phyloP scores from a whole-genome alignment of 2,329 filamentous ascomycete species.

The Tolypocladium amazonense region DNA sequence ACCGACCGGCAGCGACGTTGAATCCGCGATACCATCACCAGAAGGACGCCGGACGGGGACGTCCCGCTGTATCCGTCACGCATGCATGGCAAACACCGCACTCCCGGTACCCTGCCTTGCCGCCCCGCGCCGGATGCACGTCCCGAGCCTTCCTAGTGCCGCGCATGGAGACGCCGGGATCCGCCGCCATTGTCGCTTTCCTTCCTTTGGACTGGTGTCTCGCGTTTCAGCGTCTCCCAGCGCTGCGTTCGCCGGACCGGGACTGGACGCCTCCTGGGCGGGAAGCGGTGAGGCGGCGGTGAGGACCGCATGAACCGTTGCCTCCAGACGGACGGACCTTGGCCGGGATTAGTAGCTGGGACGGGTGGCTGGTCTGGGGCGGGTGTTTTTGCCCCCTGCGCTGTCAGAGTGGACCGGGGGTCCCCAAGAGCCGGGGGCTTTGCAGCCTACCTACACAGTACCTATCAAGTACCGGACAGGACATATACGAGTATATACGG shows the following conservation, averaged over 20 bases:
- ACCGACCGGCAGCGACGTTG: neutral
- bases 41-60: neutral
- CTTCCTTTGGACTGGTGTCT: neutral
- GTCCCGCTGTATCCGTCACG: neutral
- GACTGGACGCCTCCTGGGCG: neutral
- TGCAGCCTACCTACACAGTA: neutral
- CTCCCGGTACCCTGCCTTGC: neutral
- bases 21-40: neutral
- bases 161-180: neutral
- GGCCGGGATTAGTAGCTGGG: neutral
- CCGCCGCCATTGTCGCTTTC: neutral
- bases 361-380: neutral
- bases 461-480: neutral
- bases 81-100: neutral
- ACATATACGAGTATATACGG: no score
- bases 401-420: neutral
- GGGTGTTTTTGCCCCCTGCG: neutral
- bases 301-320: slow-evolving; percentile 3
- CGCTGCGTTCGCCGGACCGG: neutral
- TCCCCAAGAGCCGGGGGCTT: neutral
- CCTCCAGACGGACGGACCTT: neutral
- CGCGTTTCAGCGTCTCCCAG: neutral
- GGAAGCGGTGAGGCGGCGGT: slow-evolving; percentile 4
- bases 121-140: slow-evolving; percentile 1
- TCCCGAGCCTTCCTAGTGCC: slow-evolving; percentile 1